Evolutionary conservation across 2,329 filamentous ascomycete genomes (phyloP).

Genomic region (Lecanoromycetidae sp.): DNA sequence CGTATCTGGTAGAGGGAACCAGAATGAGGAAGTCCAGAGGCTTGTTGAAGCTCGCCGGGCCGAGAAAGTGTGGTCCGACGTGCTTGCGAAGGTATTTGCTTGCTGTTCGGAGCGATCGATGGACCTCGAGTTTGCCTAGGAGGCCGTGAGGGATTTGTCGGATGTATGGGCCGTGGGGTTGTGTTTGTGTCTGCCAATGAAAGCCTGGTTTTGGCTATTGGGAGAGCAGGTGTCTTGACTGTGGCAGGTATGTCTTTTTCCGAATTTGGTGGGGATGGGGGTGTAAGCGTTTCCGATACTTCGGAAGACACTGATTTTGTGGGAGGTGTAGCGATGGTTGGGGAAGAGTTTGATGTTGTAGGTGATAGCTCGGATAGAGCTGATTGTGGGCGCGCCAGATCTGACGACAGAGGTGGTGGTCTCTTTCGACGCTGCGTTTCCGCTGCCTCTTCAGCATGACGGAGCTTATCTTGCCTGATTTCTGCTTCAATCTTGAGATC

Average conservation of each 20-base stretch:
- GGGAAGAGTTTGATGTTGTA: slow-evolving; percentile 78
- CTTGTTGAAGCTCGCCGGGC: slow-evolving; percentile 38
- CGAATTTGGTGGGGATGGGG: slow-evolving; percentile 87
- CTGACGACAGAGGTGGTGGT: slow-evolving; percentile 38
- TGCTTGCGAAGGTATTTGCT: slow-evolving; percentile 34
- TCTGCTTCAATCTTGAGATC: slow-evolving; percentile 93
- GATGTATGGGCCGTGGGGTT: slow-evolving; percentile 40
- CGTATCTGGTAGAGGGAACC: slow-evolving; percentile 85
- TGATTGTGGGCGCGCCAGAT: slow-evolving; percentile 45
- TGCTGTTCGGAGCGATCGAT: slow-evolving; percentile 44
- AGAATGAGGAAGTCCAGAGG: slow-evolving; percentile 42
- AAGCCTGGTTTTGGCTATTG: slow-evolving; percentile 32
- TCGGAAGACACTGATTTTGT: slow-evolving; percentile 53
- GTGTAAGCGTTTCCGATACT: slow-evolving; percentile 59
- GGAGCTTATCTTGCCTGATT: slow-evolving; percentile 86
- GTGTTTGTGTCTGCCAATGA: slow-evolving; percentile 38
- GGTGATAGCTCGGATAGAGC: slow-evolving; percentile 66
- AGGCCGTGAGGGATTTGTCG: slow-evolving; percentile 31
- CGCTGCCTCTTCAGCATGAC: slow-evolving; percentile 48
- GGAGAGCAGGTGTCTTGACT: slow-evolving; percentile 42
- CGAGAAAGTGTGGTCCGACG: slow-evolving; percentile 25
- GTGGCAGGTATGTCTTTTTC: slow-evolving; percentile 52
- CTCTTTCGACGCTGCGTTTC: slow-evolving; percentile 40
- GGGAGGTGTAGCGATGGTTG: slow-evolving; percentile 78
- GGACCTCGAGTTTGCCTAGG: slow-evolving; percentile 43